These are phyloP conservation scores for Sugiyamaella marilandica DNA, from an alignment of 805 yeast species.

Conservation along the genomic window DNA sequence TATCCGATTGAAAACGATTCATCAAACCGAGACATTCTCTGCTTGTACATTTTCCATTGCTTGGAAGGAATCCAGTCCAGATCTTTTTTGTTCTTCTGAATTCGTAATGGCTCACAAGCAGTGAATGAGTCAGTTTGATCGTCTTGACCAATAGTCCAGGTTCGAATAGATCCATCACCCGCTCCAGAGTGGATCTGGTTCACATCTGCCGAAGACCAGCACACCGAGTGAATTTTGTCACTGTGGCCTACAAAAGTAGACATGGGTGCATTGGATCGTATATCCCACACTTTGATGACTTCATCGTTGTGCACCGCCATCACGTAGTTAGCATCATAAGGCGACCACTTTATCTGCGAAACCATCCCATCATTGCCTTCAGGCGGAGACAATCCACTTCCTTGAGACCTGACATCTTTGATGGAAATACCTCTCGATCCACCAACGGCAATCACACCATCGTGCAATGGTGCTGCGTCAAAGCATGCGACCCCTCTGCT, in stretches of 20 bases:
- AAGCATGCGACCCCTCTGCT: conserved; percentile 48
- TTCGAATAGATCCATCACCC: conserved; percentile 60
- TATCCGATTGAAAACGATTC: conserved; percentile 16
- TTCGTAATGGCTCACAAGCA: background rate
- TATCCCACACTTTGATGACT: conserved; percentile 68
- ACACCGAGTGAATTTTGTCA: conserved; percentile 50
- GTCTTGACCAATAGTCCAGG: conserved; percentile 50
- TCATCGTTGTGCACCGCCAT: conserved; percentile 61
- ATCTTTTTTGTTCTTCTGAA: conserved; percentile 1
- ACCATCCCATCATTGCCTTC: conserved; percentile 33
- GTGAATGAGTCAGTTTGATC: conserved; percentile 5
- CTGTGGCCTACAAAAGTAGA: conserved; percentile 53
- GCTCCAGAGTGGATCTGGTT: conserved; percentile 55
- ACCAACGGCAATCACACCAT: conserved; percentile 56
- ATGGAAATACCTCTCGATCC: conserved; percentile 66
- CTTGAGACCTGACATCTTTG: conserved; percentile 58
- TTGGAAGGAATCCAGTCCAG: conserved; percentile 20
- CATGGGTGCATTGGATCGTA: conserved; percentile 52
- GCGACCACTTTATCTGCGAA: conserved; percentile 57
- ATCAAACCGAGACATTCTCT: conserved; percentile 23
- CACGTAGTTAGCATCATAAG: conserved; percentile 51
- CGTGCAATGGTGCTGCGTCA: conserved; percentile 44
- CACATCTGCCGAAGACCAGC: conserved; percentile 48
- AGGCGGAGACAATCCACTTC: conserved; percentile 43
- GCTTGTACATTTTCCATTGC: conserved; percentile 28